Evolutionary conservation across 768 basidiomycete species (phyloP).

Genomic region (Agrocybe chaxingu): DNA sequence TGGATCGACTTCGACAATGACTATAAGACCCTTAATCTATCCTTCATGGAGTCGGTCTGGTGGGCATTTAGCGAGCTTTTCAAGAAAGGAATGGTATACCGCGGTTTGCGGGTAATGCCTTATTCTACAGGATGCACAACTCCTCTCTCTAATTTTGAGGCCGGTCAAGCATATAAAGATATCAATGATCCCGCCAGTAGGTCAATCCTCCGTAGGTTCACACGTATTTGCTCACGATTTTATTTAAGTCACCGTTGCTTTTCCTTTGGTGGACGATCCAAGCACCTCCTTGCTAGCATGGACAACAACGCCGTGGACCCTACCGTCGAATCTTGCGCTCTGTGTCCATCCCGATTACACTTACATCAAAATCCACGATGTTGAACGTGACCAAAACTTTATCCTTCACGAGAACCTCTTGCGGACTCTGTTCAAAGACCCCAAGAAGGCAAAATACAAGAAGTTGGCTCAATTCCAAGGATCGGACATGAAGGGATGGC

Average conservation of each 20-base stretch:
- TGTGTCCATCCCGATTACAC: conserved; percentile 96
- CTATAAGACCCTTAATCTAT: conserved; percentile 92
- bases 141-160: conserved; percentile 96
- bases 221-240: neutral
- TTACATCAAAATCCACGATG: conserved; percentile 96
- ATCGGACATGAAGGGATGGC: conserved; percentile 92
- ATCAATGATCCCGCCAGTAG: conserved; percentile 89
- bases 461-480: conserved; percentile 87
- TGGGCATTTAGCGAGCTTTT: conserved; percentile 97
- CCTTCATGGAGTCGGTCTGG: conserved; percentile 99
- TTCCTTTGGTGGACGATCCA: conserved; percentile 92
- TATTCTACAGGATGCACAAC: conserved; percentile 97
- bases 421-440: conserved; percentile 89
- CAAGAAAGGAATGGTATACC: conserved; percentile 89
- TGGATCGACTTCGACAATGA: conserved; percentile 99
- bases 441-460: conserved; percentile 95
- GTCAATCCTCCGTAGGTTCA: conserved; percentile 17
- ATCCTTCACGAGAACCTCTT: conserved; percentile 90
- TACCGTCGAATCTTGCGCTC: conserved; percentile 91
- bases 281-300: conserved; percentile 88
- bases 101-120: conserved; percentile 94
- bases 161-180: conserved; percentile 87
- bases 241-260: conserved; percentile 77
- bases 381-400: conserved; percentile 81
- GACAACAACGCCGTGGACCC: conserved; percentile 99